phyloP scores from a whole-genome alignment of 1,284 basidiomycete species.

The Leccinum variabile region DNA sequence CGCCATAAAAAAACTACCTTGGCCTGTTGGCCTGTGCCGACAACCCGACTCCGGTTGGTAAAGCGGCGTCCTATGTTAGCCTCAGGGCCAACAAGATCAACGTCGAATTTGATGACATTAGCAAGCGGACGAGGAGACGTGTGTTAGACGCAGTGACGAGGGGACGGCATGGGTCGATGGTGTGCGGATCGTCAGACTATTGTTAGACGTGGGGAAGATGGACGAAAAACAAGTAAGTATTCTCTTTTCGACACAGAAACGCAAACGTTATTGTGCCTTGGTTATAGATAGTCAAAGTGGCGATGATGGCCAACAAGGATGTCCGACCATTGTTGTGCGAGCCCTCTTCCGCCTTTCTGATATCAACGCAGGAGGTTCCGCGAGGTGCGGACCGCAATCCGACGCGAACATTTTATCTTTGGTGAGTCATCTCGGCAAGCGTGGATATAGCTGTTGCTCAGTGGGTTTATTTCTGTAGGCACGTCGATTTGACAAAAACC shows the following conservation, averaged over 20 bases:
- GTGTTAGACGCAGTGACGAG: conserved; percentile 81
- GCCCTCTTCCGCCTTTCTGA: too few relatives aligned
- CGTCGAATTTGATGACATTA: conserved; percentile 82
- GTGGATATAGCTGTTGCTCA: too few relatives aligned
- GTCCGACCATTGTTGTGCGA: too few relatives aligned
- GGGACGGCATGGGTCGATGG: conserved; percentile 87
- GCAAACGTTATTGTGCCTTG: not conserved
- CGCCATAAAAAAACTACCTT: conserved; percentile 75
- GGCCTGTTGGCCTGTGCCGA: conserved; percentile 76
- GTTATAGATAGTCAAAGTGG: conserved; percentile 85
- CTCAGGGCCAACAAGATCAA: conserved; percentile 71
- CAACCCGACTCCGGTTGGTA: conserved; percentile 72
- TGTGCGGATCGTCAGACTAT: conserved; percentile 79
- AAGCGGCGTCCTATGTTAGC: conserved; percentile 68
- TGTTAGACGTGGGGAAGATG: conserved; percentile 90
- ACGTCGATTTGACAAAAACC: too few relatives aligned
- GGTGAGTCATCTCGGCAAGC: too few relatives aligned
- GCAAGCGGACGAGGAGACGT: conserved; percentile 66
- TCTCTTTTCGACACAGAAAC: not conserved
- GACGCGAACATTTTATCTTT: too few relatives aligned
- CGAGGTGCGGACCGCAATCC: too few relatives aligned
- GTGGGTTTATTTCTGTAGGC: too few relatives aligned
- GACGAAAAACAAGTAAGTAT: conserved; percentile 77
- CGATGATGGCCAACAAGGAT: conserved; percentile 86
- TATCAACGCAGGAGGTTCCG: too few relatives aligned